Evolutionary conservation across 257 asterid genomes (phyloP).

Genomic region (Craterostigma plantagineum): DNA sequence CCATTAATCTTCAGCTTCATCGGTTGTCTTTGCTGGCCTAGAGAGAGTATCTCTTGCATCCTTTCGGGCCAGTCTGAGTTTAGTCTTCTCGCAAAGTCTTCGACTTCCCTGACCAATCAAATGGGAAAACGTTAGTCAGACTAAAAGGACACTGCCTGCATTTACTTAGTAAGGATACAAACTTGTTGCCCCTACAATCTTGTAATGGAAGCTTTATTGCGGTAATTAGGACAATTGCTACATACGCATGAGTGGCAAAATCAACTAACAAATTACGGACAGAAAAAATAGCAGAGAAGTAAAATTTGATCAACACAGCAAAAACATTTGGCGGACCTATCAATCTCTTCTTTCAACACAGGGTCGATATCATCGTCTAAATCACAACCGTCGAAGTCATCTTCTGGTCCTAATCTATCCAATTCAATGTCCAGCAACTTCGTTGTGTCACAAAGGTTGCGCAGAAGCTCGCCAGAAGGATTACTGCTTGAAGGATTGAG

Average conservation of each 20-base stretch:
- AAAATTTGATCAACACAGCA: no score
- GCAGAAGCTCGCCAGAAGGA: constrained; percentile 12
- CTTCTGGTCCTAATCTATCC: constrained; percentile 30
- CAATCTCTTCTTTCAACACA: constrained; percentile 62
- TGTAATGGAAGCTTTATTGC: neutral
- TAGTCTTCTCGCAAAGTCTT: constrained; percentile 78
- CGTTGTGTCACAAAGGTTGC: constrained; percentile 14
- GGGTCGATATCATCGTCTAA: constrained; percentile 85
- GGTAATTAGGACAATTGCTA: constrained; percentile 1
- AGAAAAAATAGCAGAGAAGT: constrained; percentile 1
- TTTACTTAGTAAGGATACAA: no score
- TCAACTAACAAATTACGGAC: neutral
- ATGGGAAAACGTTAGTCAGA: constrained; percentile 9
- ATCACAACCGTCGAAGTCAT: constrained; percentile 51
- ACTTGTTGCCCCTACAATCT: no score
- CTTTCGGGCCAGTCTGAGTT: constrained; percentile 83
- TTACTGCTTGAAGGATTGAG: constrained; percentile 16
- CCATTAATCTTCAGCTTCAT: constrained; percentile 29
- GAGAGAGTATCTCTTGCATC: constrained; percentile 57
- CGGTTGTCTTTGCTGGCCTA: constrained; percentile 45
- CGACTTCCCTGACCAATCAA: constrained; percentile 63
- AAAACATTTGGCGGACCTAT: no score
- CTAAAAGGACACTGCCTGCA: constrained; percentile 3
- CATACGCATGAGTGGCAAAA: neutral
- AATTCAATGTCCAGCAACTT: constrained; percentile 24